Percentiles rank a stretch among this genome's conserved stretches.
Evolutionary conservation across 2,329 filamentous ascomycete genomes (phyloP).

Genomic region (Alternaria sp.): DNA sequence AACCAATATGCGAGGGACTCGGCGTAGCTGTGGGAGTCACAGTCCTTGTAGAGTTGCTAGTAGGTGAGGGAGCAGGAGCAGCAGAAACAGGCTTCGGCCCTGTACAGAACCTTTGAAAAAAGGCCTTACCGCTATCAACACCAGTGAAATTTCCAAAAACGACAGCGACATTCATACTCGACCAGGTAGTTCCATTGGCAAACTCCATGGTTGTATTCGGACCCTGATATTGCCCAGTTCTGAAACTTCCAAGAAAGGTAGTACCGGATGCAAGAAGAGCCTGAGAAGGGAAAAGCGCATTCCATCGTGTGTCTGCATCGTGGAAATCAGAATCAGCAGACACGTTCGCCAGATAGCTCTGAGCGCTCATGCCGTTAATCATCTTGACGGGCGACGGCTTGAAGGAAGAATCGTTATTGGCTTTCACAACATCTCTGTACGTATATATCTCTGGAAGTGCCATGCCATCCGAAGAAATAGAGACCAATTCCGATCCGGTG

Average conservation of each 20-base stretch:
- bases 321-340: constrained; percentile 46
- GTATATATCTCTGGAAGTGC: constrained; percentile 50
- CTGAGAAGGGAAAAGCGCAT: constrained; percentile 50
- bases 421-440: constrained; percentile 41
- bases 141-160: constrained; percentile 45
- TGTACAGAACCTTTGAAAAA: constrained; percentile 53
- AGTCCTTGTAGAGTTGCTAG: constrained; percentile 24
- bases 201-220: constrained; percentile 49
- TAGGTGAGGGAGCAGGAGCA: constrained; percentile 22
- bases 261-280: constrained; percentile 39
- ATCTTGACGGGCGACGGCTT: constrained; percentile 48
- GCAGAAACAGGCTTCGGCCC: constrained; percentile 32
- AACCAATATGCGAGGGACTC: constrained; percentile 45
- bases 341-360: constrained; percentile 45
- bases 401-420: constrained; percentile 39
- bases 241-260: constrained; percentile 42
- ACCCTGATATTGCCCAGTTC: constrained; percentile 43
- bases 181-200: constrained; percentile 47
- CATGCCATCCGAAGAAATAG: constrained; percentile 49
- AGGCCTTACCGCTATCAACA: constrained; percentile 51
- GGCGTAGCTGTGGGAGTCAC: constrained; percentile 28
- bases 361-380: constrained; percentile 50
- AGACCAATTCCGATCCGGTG: constrained; percentile 43
- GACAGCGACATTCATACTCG: constrained; percentile 44
- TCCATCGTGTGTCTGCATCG: constrained; percentile 54